Conservation (phyloP, 2,329 filamentous ascomycete species). For the Diaporthe amygdali region DNA sequence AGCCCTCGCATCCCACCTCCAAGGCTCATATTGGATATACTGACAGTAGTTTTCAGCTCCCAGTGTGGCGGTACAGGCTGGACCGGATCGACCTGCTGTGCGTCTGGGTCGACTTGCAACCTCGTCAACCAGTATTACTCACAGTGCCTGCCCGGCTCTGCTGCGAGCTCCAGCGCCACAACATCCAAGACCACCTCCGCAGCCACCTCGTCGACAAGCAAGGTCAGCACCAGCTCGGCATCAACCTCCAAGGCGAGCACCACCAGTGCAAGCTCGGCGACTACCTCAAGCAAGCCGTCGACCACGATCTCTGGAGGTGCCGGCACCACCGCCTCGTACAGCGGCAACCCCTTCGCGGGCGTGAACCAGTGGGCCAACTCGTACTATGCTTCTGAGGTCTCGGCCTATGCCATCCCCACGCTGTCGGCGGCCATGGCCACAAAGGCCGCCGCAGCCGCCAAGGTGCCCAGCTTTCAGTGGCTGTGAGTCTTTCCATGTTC, state of each 20-base stretch:
- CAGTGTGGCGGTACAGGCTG: slow-evolving; percentile 54
- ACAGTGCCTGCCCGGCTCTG: slow-evolving; percentile 39
- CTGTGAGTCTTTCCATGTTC: slow-evolving; percentile 41
- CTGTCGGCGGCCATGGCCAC: slow-evolving; percentile 61
- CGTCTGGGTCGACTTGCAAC: slow-evolving; percentile 43
- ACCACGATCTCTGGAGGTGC: slow-evolving; percentile 31
- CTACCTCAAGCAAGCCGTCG: slow-evolving; percentile 38
- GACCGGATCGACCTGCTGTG: slow-evolving; percentile 50
- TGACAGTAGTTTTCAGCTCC: slow-evolving; percentile 28
- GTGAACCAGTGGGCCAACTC: slow-evolving; percentile 58
- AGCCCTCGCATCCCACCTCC: slow-evolving; percentile 14
- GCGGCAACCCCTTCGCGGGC: slow-evolving; percentile 61
- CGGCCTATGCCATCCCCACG: slow-evolving; percentile 64
- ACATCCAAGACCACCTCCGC: slow-evolving; percentile 27
- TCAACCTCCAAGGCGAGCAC: slow-evolving; percentile 31
- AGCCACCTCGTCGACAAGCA: slow-evolving; percentile 33
- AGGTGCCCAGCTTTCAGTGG: slow-evolving; percentile 60
- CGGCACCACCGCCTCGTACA: slow-evolving; percentile 44
- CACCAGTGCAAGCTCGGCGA: slow-evolving; percentile 28
- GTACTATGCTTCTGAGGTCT: slow-evolving; percentile 61
- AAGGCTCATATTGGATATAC: background rate
- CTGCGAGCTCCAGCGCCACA: slow-evolving; percentile 28
- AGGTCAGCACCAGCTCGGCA: slow-evolving; percentile 33
- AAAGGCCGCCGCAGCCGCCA: slow-evolving; percentile 55
- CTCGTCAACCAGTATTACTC: slow-evolving; percentile 43